A percentile compares a stretch with the other conserved stretches of the same genome.
These are phyloP conservation scores for Talaromyces sp. DNA, from an alignment of 2,329 filamentous ascomycete species.

Conservation along the genomic window DNA sequence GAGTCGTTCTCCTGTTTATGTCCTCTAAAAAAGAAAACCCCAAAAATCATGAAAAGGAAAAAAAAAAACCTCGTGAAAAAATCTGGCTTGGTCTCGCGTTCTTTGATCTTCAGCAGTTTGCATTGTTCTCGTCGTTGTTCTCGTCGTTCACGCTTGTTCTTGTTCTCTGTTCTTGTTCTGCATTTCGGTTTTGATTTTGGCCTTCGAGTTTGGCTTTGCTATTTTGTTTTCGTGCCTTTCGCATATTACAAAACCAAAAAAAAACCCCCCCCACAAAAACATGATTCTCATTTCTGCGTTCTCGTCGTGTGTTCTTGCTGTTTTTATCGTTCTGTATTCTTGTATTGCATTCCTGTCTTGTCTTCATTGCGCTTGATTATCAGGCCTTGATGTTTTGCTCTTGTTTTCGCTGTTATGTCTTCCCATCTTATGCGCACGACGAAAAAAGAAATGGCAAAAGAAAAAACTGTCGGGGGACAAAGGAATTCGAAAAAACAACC, in stretches of 20 bases:
- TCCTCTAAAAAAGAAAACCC: background rate
- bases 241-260: background rate
- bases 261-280: background rate
- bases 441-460: background rate
- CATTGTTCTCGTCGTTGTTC: background rate
- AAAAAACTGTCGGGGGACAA: background rate
- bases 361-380: background rate
- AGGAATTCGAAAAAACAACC: background rate
- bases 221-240: background rate
- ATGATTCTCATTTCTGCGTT: background rate
- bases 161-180: background rate
- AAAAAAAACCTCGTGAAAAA: background rate
- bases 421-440: background rate
- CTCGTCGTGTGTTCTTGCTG: background rate
- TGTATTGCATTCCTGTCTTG: background rate
- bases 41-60: background rate
- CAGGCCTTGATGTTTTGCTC: background rate
- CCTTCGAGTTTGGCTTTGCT: background rate
- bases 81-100: background rate
- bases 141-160: background rate
- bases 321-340: background rate
- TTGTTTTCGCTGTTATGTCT: background rate
- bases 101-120: background rate
- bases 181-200: background rate
- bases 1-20: background rate